Evolutionary conservation across 2,329 filamentous ascomycete genomes (phyloP), one percentile per base, ranked within the genome.

Genomic region (Xylaria sp.): DNA sequence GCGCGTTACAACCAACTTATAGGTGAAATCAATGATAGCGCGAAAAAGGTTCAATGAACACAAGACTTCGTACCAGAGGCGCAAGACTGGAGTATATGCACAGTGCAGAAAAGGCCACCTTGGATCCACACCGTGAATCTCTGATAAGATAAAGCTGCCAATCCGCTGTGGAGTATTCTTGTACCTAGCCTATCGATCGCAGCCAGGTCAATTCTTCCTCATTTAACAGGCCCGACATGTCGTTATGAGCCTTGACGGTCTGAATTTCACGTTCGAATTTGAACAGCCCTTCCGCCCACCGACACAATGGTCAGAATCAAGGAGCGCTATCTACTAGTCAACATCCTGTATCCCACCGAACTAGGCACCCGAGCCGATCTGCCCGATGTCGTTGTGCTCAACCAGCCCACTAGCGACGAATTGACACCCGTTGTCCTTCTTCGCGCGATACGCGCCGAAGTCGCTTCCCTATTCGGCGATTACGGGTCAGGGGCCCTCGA

Each of bases 241-340:
- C 17, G 38, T 23, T 10, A 46, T 29, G 21, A 49, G n/a, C 43
- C 11, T 43, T 21, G 7, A 41, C 31, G 49, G 13, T 33, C 53
- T 37, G 17, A 2, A 43, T 33, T 40, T 29, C 6, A 2, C 13
- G 15, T 21, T 19, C 44, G 38, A 23, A n/a, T 17, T 6, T 25
- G n/a, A n/a, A 2, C 4, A 33, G n/a, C 8, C 31, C 27, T 10
- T 48, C 33, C 33, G 11, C 2, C 3, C 21, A 17, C 13, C 10
- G 13, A 40, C 68, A 78, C 43, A 49, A 97, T 99, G 95, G 95
- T 99, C 62, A 92, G 95, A 73, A 87, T 98, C 69, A 99, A 99
- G 78, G 90, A 97, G 77, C 89, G 95, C 71, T 99, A 99, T 76
- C 85, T 99, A 17, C 87, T 98, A n/a, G 87, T 98, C 64, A 92